These are phyloP conservation scores for Tremella fuciformis DNA, from an alignment of 768 basidiomycete species.

Conservation along the genomic window DNA sequence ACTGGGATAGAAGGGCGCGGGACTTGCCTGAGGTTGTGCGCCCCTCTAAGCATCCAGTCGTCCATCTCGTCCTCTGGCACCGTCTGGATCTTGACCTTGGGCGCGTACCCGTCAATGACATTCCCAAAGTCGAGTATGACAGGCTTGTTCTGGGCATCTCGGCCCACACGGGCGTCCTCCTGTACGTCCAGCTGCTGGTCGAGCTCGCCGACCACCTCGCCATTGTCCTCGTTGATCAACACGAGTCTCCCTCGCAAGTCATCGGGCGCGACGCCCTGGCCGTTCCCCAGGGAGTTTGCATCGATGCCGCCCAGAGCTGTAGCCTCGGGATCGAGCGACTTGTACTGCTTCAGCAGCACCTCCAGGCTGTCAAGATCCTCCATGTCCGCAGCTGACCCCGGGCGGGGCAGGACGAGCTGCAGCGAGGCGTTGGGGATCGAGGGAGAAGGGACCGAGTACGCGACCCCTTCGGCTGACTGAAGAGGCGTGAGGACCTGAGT, in stretches of 20 bases:
- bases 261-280: constrained; percentile 8
- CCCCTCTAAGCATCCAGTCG: constrained; percentile 62
- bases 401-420: constrained; percentile 45
- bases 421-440: constrained; percentile 46
- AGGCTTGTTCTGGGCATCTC: constrained; percentile 51
- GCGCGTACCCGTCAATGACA: constrained; percentile 48
- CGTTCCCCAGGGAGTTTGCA: constrained; percentile 14
- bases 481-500: constrained; percentile 56
- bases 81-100: constrained; percentile 61
- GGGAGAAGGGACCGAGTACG: constrained; percentile 51
- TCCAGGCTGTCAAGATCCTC: constrained; percentile 62
- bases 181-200: constrained; percentile 61
- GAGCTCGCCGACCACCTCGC: constrained; percentile 68
- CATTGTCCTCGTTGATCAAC: constrained; percentile 68
- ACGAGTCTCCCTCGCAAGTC: constrained; percentile 61
- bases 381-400: constrained; percentile 51
- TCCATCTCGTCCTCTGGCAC: constrained; percentile 68
- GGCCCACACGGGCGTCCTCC: constrained; percentile 62
- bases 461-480: constrained; percentile 36
- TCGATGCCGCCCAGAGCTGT: constrained; percentile 28
- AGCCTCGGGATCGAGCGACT: constrained; percentile 28
- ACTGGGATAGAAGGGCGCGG: not conserved
- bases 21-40: constrained; percentile 63
- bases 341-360: constrained; percentile 66
- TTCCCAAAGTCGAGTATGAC: constrained; percentile 72